Evolutionary conservation across 805 yeast genomes (phyloP), one percentile per base, ranked within the genome.

Genomic region (Candida patagonica): DNA sequence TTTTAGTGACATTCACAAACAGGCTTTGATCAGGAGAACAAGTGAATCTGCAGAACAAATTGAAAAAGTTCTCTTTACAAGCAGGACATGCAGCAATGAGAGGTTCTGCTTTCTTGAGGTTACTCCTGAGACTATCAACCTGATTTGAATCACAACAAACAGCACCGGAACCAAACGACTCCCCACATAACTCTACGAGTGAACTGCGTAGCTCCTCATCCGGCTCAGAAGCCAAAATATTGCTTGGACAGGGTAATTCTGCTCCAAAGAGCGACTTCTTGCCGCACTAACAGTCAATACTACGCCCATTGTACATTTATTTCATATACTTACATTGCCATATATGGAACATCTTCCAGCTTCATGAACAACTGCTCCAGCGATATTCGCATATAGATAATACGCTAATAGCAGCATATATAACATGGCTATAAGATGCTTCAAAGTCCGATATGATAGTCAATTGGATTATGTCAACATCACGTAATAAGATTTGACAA

Each of bases 61-160:
- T 82, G 53, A 75, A 75, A 59, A 89, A 89, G 65, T 89, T 89
- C 59, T 76, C 77, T 42, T 73, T 67, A 58, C 98, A 89, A 0
- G 98, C 97, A 2, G 96, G 96, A 59, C 98, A 82, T 2, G 95
- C 80, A 2, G 94, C 80, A 36, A 88, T 80, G 42, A 85, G 57
- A 1, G 84, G 76, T 47, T 80, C 94, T 17, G 84, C 94, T 49
- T 79, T 82, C 62, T 77, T 73, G 42, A 82, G 57, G 51, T 78
- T 79, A 26, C 67, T 62, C 48, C 71, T 71, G 36, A 89, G 63
- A 29, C 66, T 65, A 52, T 31, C 43, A 6, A 45, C 44, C 54
- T 88, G 96, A 13, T 64, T 74, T 17, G 60, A 49, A 6, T 82
- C 71, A 55, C 97, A 89, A 57, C 97, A 89, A 2, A 79, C 70